A percentile compares a stretch with the other conserved stretches of the same genome.
These are phyloP conservation scores for Linnemannia exigua DNA, from an alignment of 192 early-diverging fungal species.

Conservation along the genomic window DNA sequence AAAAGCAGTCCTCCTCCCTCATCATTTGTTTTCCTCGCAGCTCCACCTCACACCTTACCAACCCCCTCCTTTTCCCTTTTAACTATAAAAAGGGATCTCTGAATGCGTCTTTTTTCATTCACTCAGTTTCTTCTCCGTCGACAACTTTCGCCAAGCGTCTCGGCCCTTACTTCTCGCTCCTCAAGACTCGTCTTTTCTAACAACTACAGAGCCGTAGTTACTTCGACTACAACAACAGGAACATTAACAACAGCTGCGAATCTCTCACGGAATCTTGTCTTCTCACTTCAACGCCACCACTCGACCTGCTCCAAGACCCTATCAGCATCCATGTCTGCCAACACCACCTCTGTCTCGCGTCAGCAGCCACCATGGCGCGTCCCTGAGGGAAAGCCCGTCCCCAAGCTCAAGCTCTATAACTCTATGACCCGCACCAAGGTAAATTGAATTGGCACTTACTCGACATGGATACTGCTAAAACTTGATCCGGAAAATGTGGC, in stretches of 20 bases:
- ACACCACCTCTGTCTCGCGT: slow-evolving; percentile 32
- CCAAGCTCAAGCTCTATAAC: slow-evolving; percentile 82
- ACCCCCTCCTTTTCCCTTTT: neutral
- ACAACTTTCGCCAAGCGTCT: neutral
- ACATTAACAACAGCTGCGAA: neutral
- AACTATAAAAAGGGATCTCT: slow-evolving; percentile 9
- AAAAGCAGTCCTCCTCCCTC: neutral
- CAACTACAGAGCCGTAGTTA: neutral
- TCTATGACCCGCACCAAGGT: slow-evolving; percentile 92
- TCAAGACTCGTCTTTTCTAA: neutral
- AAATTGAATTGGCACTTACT: neutral
- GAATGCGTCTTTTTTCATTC: neutral
- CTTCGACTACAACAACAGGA: neutral
- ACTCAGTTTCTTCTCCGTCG: slow-evolving; percentile 15
- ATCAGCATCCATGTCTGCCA: slow-evolving; percentile 10
- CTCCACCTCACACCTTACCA: neutral
- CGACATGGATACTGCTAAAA: neutral
- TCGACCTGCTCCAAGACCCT: slow-evolving; percentile 10
- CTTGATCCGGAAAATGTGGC: neutral
- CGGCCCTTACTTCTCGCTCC: neutral
- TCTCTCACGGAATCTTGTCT: neutral
- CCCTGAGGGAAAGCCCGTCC: slow-evolving; percentile 60
- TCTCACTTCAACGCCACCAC: slow-evolving; percentile 9
- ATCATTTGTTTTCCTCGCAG: neutral
- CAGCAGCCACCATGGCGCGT: slow-evolving; percentile 79